phyloP scores from a whole-genome alignment of 176 grass and related monocot genomes.

The Lolium perenne region DNA sequence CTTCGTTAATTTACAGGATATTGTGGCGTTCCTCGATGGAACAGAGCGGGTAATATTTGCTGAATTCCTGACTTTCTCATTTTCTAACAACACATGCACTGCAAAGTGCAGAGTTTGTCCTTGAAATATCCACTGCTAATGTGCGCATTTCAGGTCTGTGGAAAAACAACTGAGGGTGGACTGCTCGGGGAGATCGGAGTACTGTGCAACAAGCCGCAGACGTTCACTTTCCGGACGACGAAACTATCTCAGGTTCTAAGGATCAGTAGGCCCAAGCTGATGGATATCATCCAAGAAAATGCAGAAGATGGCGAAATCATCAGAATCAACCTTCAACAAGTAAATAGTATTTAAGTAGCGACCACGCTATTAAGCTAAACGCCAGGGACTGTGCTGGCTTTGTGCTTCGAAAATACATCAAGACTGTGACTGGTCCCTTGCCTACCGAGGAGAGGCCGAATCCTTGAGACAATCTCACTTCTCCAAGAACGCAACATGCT shows the following conservation, averaged over 20 bases:
- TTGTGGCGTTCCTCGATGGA: slow-evolving; percentile 50
- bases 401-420: neutral
- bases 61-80: neutral
- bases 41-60: slow-evolving; percentile 48
- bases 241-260: slow-evolving; percentile 77
- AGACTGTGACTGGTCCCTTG: neutral
- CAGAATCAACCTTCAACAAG: slow-evolving; percentile 66
- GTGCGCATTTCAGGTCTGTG: slow-evolving; percentile 53
- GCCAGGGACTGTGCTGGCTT: neutral
- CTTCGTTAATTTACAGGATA: slow-evolving; percentile 46
- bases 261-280: slow-evolving; percentile 64
- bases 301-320: slow-evolving; percentile 60
- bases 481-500: neutral
- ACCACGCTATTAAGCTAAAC: neutral
- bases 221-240: slow-evolving; percentile 67
- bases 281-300: slow-evolving; percentile 74
- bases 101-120: slow-evolving; percentile 10
- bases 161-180: slow-evolving; percentile 58
- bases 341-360: slow-evolving; percentile 12
- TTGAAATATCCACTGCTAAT: neutral
- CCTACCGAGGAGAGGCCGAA: slow-evolving; percentile 1
- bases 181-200: slow-evolving; percentile 79
- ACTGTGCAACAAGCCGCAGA: slow-evolving; percentile 63
- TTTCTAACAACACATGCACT: neutral
- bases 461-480: slow-evolving; percentile 3